Base-by-base conservation (phyloP, 2,329 filamentous ascomycete genomes). In the Pseudogymnoascus pannorum region DNA sequence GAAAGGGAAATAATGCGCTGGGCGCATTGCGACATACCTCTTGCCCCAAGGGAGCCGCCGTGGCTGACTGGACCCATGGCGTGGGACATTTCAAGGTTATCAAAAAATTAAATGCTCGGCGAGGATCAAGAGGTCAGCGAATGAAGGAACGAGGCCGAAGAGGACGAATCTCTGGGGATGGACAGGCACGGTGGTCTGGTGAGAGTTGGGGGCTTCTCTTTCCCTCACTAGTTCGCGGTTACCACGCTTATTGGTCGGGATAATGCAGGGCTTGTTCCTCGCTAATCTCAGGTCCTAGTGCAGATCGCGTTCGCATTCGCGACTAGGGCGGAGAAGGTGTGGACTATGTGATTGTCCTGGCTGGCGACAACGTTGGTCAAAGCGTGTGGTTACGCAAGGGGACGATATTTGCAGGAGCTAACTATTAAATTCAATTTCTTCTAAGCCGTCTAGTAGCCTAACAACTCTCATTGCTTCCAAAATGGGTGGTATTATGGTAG, bases 1-100 rank as follows among this genome's bases (percentile, higher is more conserved):
- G 57, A 64, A 62, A 16, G 60, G 51, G 22, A 63, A 35, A 3
- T 62, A 64, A 22, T 48, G 22, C 3, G 38, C 38, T n/a, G 59
- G 36, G 42, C 42, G 42, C 42, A 48, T 48, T 48, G 42, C 3
- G 20, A 48, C 42, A 14, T 11, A 48, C 42, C 42, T 16, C 22
- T 26, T 48, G 6, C 42, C 26, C 42, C 42, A 26, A 48, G 42
- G 22, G 42, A 48, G 42, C 42, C 42, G 42, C 22, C 42, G 7
- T 48, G 42, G 42, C 42, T 48, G 16, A 48, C 22, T 16, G 42
- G 42, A 26, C 42, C 42, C 42, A 48, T 48, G 8, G 42, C 42
- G 42, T 48, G 42, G 3, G 42, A 48, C 42, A 48, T 48, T 26
- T 48, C 4, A 8, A 16, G 7, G 22, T 5, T 20, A 22, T 44